Percentiles rank a stretch among this genome's conserved stretches.
Conservation (phyloP, 2,329 filamentous ascomycete genomes). For the Exophiala phaeomuriformis region DNA sequence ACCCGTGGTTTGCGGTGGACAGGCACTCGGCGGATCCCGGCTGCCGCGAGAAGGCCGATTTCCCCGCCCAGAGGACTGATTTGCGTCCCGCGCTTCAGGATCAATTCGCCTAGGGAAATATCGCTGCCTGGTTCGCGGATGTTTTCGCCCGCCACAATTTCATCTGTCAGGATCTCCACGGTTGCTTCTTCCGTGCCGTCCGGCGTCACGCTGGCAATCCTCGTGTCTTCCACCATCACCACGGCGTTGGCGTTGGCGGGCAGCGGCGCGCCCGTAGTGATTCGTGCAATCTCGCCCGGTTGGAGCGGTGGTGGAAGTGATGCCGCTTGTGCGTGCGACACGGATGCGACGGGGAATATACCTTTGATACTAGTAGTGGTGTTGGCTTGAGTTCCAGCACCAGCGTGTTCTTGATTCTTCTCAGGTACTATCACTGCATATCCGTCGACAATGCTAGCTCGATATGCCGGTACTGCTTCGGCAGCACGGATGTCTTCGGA, state of each 20-base stretch:
- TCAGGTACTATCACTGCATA: constrained; percentile 70
- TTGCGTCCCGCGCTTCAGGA: constrained; percentile 71
- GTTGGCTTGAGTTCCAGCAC: constrained; percentile 38
- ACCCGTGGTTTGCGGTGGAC: constrained; percentile 71
- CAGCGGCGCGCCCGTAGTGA: constrained; percentile 89
- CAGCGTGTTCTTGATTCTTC: background rate
- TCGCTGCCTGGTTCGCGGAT: constrained; percentile 88
- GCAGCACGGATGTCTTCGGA: constrained; percentile 72
- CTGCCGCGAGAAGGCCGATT: constrained; percentile 79
- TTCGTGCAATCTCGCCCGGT: constrained; percentile 72
- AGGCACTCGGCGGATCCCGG: constrained; percentile 63
- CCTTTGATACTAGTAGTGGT: constrained; percentile 52
- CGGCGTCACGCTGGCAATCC: constrained; percentile 54
- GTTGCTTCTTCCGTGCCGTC: constrained; percentile 79
- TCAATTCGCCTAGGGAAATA: constrained; percentile 58
- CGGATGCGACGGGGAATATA: constrained; percentile 73
- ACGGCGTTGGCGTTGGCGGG: constrained; percentile 84
- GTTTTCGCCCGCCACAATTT: constrained; percentile 72
- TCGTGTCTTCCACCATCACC: constrained; percentile 93
- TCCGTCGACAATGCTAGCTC: constrained; percentile 93
- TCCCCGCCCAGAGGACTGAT: constrained; percentile 84
- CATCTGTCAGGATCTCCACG: constrained; percentile 74
- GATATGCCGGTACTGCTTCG: constrained; percentile 85
- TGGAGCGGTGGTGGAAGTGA: constrained; percentile 56
- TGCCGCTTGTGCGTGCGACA: constrained; percentile 76